Evolutionary conservation across 1,284 basidiomycete genomes (phyloP), one percentile per base, ranked within the genome.

Genomic region (Apiotrichum laibachii): DNA sequence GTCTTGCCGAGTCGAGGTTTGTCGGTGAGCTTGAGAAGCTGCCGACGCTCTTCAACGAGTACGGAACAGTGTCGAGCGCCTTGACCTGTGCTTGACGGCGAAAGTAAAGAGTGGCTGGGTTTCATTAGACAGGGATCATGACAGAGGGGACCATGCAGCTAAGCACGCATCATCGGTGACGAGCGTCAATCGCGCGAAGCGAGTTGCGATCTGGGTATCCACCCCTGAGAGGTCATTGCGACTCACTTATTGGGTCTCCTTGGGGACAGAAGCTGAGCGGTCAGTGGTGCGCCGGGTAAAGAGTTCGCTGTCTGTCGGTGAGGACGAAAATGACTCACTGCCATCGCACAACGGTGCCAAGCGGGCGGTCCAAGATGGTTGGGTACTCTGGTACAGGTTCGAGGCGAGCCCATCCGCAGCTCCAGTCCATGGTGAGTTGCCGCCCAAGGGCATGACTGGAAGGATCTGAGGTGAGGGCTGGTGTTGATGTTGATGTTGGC

Each of bases 11-110:
- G 33, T 31, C 42, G 9, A 10, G 18, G 40, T 18, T 31, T 12
- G 40, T 42, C 10, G 54, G 54, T 12, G 46, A 51, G 15, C 15
- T 51, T 5, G 37, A 18, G 31, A 37, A 40, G 21, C 39, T n/a
- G 46, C n/a, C 31, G 15, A 50, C 4, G 26, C 34, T 46, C 40
- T 33, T 43, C 7, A 47, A 43, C 1, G 50, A 37, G 37, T 46
- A 51, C 15, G 50, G 53, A 5, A 65, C 22, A 0, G 67, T 67
- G 40, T 68, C 69, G 19, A 71, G 52, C 0, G 64, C 64, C 22
- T 65, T 59, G 34, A 71, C 47, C 47, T 69, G 68, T 0, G 62
- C 63, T 40, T 68, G 61, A 9, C 68, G 62, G 0, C 69, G 66
- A 50, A 71, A 71, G 50, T 46, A 42, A 0, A 51, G 5, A 9